Evolutionary conservation across 139 green algal species (phyloP).

Genomic region (Chlamydomonas applanata): DNA sequence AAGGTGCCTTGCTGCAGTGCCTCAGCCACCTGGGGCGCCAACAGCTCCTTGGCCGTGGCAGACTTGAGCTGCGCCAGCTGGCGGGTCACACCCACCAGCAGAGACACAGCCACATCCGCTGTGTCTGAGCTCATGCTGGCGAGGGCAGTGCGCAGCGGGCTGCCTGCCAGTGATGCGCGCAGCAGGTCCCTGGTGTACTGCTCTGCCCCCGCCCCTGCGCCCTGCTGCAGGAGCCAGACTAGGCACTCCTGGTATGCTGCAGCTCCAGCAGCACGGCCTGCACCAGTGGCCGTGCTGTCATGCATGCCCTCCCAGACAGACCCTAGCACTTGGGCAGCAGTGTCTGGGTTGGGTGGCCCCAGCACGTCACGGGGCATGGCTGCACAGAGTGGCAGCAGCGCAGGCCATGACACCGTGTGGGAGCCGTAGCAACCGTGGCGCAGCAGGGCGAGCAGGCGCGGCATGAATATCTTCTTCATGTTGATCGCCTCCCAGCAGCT

Average conservation of each 20-base stretch:
- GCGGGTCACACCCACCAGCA: background rate
- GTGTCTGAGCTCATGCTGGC: too few relatives aligned
- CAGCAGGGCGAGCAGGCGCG: slow-evolving; percentile 63
- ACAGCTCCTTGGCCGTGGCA: slow-evolving; percentile 10
- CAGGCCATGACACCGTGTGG: slow-evolving; percentile 44
- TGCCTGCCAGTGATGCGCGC: too few relatives aligned
- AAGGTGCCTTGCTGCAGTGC: background rate
- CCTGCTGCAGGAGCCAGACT: slow-evolving; percentile 23
- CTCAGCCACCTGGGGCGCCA: background rate
- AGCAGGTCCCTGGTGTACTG: too few relatives aligned
- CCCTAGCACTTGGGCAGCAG: background rate
- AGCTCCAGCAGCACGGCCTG: slow-evolving; percentile 20
- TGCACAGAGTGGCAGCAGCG: slow-evolving; percentile 66
- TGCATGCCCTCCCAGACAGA: slow-evolving; percentile 24
- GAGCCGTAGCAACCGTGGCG: slow-evolving; percentile 69
- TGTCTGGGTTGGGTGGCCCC: background rate
- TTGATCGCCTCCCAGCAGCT: slow-evolving; percentile 45
- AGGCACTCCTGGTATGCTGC: slow-evolving; percentile 49
- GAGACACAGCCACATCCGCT: too few relatives aligned
- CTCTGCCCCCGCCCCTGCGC: background rate
- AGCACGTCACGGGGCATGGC: slow-evolving; percentile 37
- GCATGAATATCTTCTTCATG: slow-evolving; percentile 64
- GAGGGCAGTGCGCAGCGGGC: too few relatives aligned
- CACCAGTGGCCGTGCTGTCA: background rate
- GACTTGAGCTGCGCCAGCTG: background rate